A percentile compares a stretch with the other conserved stretches of the same genome.
These are phyloP conservation scores for Starmerella tilneyi DNA, from an alignment of 805 yeast species.

Conservation along the genomic window DNA sequence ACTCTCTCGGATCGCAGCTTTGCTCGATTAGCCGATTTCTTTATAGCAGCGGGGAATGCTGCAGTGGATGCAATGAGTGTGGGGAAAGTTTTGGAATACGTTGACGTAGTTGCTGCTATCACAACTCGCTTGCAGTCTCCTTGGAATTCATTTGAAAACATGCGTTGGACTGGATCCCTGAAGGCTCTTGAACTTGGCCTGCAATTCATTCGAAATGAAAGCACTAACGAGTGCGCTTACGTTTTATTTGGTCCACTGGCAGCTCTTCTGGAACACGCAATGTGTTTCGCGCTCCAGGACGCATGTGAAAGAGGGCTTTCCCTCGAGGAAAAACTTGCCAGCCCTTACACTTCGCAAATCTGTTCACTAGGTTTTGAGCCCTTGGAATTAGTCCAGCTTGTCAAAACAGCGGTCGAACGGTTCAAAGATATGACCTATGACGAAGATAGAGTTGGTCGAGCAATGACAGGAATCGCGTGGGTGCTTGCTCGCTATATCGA, in stretches of 20 bases:
- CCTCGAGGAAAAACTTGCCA: neutral
- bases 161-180: neutral
- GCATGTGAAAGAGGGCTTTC: neutral
- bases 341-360: neutral
- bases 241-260: neutral
- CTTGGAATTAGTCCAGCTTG: neutral
- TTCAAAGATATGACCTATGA: neutral
- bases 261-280: neutral
- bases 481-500: neutral
- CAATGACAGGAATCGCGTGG: neutral
- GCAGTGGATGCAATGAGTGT: neutral
- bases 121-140: neutral
- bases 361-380: neutral
- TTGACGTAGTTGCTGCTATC: neutral
- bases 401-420: neutral
- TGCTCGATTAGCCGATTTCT: neutral
- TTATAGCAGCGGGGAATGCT: neutral
- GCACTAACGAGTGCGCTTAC: neutral
- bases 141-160: neutral
- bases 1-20: slow-evolving; percentile 1
- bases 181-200: neutral
- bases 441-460: neutral
- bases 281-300: neutral
- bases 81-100: neutral
- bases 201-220: neutral